Conservation (phyloP, 1,139 yeast genomes). For the Kodamaea suecica region DNA sequence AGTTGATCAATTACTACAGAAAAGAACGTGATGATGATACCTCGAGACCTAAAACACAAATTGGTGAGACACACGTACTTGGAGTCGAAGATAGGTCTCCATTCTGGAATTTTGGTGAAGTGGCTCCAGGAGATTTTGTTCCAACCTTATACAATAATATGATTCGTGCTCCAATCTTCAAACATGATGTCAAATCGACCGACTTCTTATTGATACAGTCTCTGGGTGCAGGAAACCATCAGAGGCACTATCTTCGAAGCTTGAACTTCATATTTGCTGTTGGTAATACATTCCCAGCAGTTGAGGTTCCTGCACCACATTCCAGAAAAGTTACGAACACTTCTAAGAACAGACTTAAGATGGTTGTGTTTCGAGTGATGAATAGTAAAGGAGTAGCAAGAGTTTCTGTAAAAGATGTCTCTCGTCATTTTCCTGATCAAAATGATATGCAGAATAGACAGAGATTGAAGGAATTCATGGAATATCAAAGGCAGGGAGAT, state of each 20-base stretch:
- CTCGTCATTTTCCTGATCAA: slow-evolving; percentile 93
- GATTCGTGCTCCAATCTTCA: slow-evolving; percentile 89
- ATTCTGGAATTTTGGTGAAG: slow-evolving; percentile 98
- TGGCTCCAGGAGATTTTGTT: slow-evolving; percentile 89
- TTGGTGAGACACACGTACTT: slow-evolving; percentile 94
- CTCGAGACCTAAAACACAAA: slow-evolving; percentile 79
- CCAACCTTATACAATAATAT: slow-evolving; percentile 92
- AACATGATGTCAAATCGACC: slow-evolving; percentile 73
- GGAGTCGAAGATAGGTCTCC: slow-evolving; percentile 96
- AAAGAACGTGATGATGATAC: slow-evolving; percentile 79
- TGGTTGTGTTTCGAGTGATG: slow-evolving; percentile 89
- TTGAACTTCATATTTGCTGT: slow-evolving; percentile 77
- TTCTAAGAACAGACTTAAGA: slow-evolving; percentile 82
- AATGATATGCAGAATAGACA: slow-evolving; percentile 97
- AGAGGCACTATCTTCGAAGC: slow-evolving; percentile 51
- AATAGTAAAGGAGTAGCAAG: slow-evolving; percentile 74
- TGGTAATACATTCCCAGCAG: slow-evolving; percentile 91
- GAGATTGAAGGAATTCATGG: slow-evolving; percentile 96
- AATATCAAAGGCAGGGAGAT: slow-evolving; percentile 89
- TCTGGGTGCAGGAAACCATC: slow-evolving; percentile 71
- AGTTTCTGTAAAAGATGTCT: slow-evolving; percentile 81
- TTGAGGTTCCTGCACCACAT: slow-evolving; percentile 96
- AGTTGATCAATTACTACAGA: slow-evolving; percentile 87
- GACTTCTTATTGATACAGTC: slow-evolving; percentile 82
- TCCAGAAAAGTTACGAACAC: slow-evolving; percentile 94